Evolutionary conservation across 306 rosid genomes (phyloP).

Genomic region (Cicer chorassanicum): DNA sequence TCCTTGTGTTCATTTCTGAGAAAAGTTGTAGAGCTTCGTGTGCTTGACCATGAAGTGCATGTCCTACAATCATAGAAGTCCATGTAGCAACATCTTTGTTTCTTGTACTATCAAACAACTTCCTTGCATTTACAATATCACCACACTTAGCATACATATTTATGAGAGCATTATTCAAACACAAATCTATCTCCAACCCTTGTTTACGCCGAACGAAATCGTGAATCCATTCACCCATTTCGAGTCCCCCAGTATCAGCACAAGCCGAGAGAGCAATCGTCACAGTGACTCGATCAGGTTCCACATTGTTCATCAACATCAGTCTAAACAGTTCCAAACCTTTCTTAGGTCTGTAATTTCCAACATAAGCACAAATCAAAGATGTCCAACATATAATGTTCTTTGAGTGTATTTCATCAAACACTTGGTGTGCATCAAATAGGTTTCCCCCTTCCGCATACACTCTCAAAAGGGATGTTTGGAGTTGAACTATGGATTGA

Average conservation of each 20-base stretch:
- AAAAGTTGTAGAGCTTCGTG: conserved; percentile 50
- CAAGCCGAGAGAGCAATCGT: conserved; percentile 66
- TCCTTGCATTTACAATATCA: conserved; percentile 52
- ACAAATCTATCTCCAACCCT: conserved; percentile 46
- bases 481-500: conserved; percentile 53
- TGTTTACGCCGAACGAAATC: conserved; percentile 40
- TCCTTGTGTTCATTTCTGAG: conserved; percentile 36
- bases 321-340: conserved; percentile 56
- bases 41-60: conserved; percentile 65
- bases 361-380: conserved; percentile 68
- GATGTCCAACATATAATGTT: conserved; percentile 59
- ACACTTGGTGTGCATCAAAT: conserved; percentile 48
- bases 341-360: conserved; percentile 49
- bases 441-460: conserved; percentile 45
- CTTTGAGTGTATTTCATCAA: conserved; percentile 53
- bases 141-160: conserved; percentile 69
- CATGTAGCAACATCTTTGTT: conserved; percentile 66
- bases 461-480: conserved; percentile 54
- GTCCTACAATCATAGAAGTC: conserved; percentile 75
- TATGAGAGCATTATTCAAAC: conserved; percentile 60
- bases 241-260: conserved; percentile 59
- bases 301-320: conserved; percentile 58
- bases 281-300: conserved; percentile 57
- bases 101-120: conserved; percentile 56
- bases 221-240: conserved; percentile 62